Base-by-base conservation (phyloP, 495 filamentous ascomycete genomes). In the Aspergillus homomorphus region DNA sequence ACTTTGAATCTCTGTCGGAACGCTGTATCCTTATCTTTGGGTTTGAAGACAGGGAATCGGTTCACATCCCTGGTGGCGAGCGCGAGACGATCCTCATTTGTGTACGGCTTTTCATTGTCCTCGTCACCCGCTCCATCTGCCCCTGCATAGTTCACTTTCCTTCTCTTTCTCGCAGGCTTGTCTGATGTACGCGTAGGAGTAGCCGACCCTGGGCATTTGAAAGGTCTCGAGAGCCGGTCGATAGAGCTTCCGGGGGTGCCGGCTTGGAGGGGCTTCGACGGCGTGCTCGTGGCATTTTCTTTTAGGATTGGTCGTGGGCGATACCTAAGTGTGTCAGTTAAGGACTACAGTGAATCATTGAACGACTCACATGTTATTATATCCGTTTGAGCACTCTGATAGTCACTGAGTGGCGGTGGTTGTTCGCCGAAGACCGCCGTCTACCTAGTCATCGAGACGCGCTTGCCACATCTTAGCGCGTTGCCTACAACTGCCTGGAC, bases 151-250 rank as follows among this genome's bases (percentile, higher is more conserved):
- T 90, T 90, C 50, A 99, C 83, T 77, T 90, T 98, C 55, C 91
- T 82, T 62, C 86, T 80, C 72, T 99, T 99, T 41, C 94, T 82
- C 15, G 86, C 77, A 2, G 95, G 95, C 43, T 95, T 89, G 9
- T 90, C 89, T 1, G 88, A 89, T n/a, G 81, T 74, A 28, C 90
- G 82, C 23, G 81, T 84, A 0, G 84, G 77, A 0, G 82, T 87
- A 7, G 90, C 89, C 9, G 88, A 86, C 23, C 92, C 90, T 15
- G 94, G 94, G 61, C 93, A 97, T 83, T 88, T 94, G 76, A 99
- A 99, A 3, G 94, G 94, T 63, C 85, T 90, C 50, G 83, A 75
- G 3, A 98, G 84, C 44, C 86, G 84, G 54, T 96, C 89, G 52
- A 85, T 72, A 2, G 84, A 81, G 38, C 83, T 80, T 28, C 78